A percentile compares a stretch with the other conserved stretches of the same genome.
These are phyloP conservation scores for Periconia digitata DNA, from an alignment of 2,329 filamentous ascomycete species.

Conservation along the genomic window DNA sequence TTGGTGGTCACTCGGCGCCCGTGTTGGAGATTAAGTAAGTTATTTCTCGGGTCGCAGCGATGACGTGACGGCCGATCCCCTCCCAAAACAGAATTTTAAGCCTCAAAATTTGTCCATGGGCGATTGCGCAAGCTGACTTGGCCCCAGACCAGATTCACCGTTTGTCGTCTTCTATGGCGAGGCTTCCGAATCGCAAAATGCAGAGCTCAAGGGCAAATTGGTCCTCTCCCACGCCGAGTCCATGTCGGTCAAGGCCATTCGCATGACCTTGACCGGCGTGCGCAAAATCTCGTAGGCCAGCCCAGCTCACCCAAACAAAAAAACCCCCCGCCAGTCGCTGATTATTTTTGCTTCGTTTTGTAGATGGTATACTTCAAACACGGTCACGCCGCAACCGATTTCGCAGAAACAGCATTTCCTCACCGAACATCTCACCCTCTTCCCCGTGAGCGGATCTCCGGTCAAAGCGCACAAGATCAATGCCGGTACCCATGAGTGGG, in stretches of 20 bases:
- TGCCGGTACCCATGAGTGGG: conserved; percentile 53
- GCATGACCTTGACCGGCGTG: conserved; percentile 50
- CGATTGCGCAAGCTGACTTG: conserved; percentile 1
- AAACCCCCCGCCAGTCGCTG: conserved; percentile 8
- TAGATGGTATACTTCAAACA: conserved; percentile 42
- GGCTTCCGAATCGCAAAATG: conserved; percentile 47
- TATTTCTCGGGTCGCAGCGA: neutral
- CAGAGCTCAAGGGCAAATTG: conserved; percentile 51
- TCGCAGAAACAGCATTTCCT: conserved; percentile 51
- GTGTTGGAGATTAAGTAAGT: conserved; percentile 49
- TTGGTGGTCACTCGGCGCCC: conserved; percentile 31
- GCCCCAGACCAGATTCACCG: conserved; percentile 46
- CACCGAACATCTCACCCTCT: conserved; percentile 48
- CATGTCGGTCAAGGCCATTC: conserved; percentile 51
- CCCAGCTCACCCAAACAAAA: neutral
- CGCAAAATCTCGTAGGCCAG: conserved; percentile 49
- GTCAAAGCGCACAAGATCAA: conserved; percentile 52
- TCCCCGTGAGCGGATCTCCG: conserved; percentile 44
- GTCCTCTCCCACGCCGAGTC: conserved; percentile 50
- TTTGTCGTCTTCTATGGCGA: conserved; percentile 55
- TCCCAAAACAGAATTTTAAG: neutral
- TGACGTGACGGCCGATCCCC: too few relatives aligned
- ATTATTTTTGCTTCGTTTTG: conserved; percentile 6
- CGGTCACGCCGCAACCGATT: conserved; percentile 46
- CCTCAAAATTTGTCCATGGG: too few relatives aligned